These are phyloP conservation scores for Mentha longifolia DNA, from an alignment of 257 asterid species.

Conservation along the genomic window DNA sequence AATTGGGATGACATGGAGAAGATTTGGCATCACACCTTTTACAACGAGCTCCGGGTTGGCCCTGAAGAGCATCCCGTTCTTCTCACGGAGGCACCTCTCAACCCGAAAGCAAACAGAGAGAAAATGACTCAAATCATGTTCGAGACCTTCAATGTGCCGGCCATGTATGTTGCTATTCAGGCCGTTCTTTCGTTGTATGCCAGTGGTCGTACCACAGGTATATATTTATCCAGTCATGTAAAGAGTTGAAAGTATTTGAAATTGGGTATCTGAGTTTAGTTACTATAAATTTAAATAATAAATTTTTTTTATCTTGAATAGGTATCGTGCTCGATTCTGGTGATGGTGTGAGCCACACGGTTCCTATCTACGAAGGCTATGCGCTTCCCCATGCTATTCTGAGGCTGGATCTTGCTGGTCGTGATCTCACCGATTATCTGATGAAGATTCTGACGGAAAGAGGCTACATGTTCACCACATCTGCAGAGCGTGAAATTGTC, in stretches of 20 bases:
- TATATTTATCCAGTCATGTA: conserved; percentile 17
- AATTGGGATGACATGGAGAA: conserved; percentile 59
- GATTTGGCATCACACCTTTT: conserved; percentile 55
- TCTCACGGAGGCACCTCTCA: conserved; percentile 51
- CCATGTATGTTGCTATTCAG: conserved; percentile 54
- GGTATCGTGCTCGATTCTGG: conserved; percentile 51
- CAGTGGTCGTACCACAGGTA: conserved; percentile 54
- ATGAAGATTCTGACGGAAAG: conserved; percentile 47
- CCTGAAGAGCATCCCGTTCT: conserved; percentile 52
- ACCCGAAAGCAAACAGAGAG: conserved; percentile 53
- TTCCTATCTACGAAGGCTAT: conserved; percentile 52
- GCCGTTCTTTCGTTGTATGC: conserved; percentile 53
- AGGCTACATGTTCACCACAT: conserved; percentile 48
- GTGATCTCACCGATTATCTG: conserved; percentile 53
- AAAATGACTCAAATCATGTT: conserved; percentile 56
- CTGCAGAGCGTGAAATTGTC: conserved; percentile 51
- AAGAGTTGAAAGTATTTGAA: background rate
- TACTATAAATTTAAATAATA: background rate
- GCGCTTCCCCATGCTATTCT: conserved; percentile 56
- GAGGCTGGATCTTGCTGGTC: conserved; percentile 52
- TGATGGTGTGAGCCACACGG: conserved; percentile 52
- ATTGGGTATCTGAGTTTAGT: background rate
- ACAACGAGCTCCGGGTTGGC: conserved; percentile 50
- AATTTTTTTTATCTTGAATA: conserved; percentile 12
- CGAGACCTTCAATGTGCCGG: conserved; percentile 50